A percentile compares a stretch with the other conserved stretches of the same genome.
phyloP scores from a whole-genome alignment of 1,139 yeast genomes.

The Keqinozyma sinolaborantium region DNA sequence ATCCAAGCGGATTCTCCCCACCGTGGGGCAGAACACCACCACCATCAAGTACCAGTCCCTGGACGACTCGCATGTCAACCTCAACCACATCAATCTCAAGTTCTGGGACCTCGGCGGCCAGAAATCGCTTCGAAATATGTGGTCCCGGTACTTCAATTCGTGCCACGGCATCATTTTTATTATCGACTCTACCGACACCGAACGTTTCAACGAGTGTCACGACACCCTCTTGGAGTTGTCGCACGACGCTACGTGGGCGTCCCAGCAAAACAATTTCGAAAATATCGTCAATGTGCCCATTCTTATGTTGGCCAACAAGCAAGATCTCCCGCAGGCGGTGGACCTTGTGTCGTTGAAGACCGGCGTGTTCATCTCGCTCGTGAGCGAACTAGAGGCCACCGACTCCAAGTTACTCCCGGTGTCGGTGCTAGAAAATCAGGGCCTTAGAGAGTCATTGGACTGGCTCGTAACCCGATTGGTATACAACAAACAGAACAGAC shows the following conservation, averaged over 20 bases:
- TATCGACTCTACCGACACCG: conserved; percentile 86
- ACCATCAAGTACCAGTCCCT: conserved; percentile 36
- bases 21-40: conserved; percentile 63
- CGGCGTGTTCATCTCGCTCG: conserved; percentile 78
- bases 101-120: conserved; percentile 99
- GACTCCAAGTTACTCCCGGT: conserved; percentile 89
- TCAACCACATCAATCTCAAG: conserved; percentile 58
- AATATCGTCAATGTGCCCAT: conserved; percentile 69
- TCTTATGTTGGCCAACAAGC: conserved; percentile 92
- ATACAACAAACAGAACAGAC: conserved; percentile 70
- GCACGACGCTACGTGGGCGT: conserved; percentile 43
- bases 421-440: conserved; percentile 83
- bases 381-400: conserved; percentile 78
- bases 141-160: conserved; percentile 81
- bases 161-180: conserved; percentile 92
- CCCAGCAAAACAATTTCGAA: conserved; percentile 41
- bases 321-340: conserved; percentile 73
- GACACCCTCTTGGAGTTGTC: conserved; percentile 50
- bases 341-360: conserved; percentile 77
- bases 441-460: conserved; percentile 80
- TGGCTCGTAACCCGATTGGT: conserved; percentile 80
- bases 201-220: conserved; percentile 79
- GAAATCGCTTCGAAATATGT: conserved; percentile 70
- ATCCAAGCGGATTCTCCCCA: conserved; percentile 42
- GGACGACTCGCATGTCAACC: conserved; percentile 21